phyloP scores from a whole-genome alignment of 768 basidiomycete species.

The Amanita phalloides region DNA sequence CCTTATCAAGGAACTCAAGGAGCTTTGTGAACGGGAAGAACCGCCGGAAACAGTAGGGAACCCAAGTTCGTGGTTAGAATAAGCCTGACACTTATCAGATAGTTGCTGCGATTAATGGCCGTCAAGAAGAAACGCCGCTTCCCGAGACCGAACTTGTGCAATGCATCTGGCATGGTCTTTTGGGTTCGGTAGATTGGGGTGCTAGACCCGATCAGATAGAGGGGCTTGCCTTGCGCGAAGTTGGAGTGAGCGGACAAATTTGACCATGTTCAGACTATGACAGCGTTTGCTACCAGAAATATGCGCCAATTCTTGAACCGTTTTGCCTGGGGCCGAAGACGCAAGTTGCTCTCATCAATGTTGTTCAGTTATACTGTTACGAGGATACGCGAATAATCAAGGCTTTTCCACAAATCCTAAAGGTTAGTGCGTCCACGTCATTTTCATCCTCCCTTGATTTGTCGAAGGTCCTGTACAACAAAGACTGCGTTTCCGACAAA shows the following conservation, averaged over 20 bases:
- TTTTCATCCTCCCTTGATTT: not conserved
- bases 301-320: conserved; percentile 75
- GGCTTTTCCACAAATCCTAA: conserved; percentile 90
- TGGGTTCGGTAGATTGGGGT: conserved; percentile 81
- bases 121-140: conserved; percentile 71
- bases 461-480: conserved; percentile 81
- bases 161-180: conserved; percentile 89
- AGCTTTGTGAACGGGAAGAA: conserved; percentile 62
- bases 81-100: conserved; percentile 38
- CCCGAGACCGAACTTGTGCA: conserved; percentile 77
- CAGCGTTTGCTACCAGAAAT: conserved; percentile 46
- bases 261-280: not conserved
- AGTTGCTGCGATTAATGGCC: conserved; percentile 57
- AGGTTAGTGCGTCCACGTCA: conserved; percentile 32
- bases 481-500: conserved; percentile 90
- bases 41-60: conserved; percentile 49
- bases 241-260: conserved; percentile 46
- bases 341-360: conserved; percentile 90
- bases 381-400: conserved; percentile 94
- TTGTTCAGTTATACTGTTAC: conserved; percentile 92
- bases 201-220: conserved; percentile 90
- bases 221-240: conserved; percentile 77
- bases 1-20: conserved; percentile 57
- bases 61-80: conserved; percentile 5
- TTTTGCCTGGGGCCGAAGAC: conserved; percentile 87